Base-by-base conservation (phyloP, 2,329 filamentous ascomycete genomes). In the Aspergillus quadrilineatus region DNA sequence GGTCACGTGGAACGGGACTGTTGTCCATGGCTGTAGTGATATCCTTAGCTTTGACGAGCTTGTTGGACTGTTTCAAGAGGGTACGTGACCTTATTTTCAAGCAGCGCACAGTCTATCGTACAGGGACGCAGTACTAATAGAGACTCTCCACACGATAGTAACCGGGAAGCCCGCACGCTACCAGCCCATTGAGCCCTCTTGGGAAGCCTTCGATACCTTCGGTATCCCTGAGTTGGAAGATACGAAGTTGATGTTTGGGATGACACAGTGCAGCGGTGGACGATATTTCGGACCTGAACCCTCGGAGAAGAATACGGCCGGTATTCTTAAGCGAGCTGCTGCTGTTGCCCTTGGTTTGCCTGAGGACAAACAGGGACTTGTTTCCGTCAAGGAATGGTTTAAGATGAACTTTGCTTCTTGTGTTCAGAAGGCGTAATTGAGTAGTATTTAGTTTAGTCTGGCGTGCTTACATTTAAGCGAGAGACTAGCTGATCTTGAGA, bases 1-100 rank as follows among this genome's bases (percentile, higher is more conserved):
- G 1, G 65, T 65, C 44, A 67, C 68, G 39, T 76, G 73, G 65
- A 70, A 72, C 57, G 69, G 73, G 1, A 62, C 59, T 4, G 61
- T 75, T 0, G 59, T 78, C 0, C 76, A 78, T 12, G 75, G 17
- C 1, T 29, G 17, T 12, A 50, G 47, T 14, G 47, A 50, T 9
- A 29, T 42, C 6, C 26, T 14, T 1, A 41, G 22, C 10, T 42
- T 17, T n/a, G 26, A 41, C 6, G 34, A 42, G 7, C 2, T 50
- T 4, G 36, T 42, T 0, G 47, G 22, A 1, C 0, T 10, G 2
- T 50, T 50, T 30, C 7, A 42, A 22, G 9, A 30, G 4, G 44
- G 44, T 46, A 29, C 14, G 22, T 32, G n/a, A n/a, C n/a, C n/a
- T n/a, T n/a, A n/a, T n/a, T n/a, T n/a, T n/a, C n/a, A n/a, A n/a